phyloP scores from a whole-genome alignment of 306 rosid genomes.

The Castanea sativa region DNA sequence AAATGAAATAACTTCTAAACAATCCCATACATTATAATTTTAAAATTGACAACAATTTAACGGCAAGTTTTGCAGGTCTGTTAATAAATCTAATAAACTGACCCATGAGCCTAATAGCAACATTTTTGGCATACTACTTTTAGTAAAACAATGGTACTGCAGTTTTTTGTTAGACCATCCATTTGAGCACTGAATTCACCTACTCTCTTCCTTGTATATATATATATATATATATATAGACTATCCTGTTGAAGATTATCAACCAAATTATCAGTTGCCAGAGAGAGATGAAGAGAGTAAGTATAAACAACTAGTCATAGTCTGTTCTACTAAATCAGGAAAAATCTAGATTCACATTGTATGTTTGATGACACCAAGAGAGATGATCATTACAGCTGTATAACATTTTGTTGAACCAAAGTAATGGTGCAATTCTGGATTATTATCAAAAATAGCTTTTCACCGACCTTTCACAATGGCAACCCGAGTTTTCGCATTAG shows the following conservation, averaged over 20 bases:
- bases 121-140: neutral
- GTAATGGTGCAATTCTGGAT: constrained; percentile 1
- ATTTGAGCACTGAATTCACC: no score
- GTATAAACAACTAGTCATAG: neutral
- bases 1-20: neutral
- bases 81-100: neutral
- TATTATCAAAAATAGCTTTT: constrained; percentile 2
- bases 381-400: neutral
- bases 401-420: constrained; percentile 4
- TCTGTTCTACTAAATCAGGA: neutral
- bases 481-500: constrained; percentile 97
- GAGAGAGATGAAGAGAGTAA: neutral
- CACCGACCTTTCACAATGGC: constrained; percentile 85
- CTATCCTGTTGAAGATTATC: neutral
- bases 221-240: neutral
- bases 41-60: neutral
- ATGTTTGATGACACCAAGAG: constrained; percentile 13
- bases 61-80: neutral
- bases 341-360: neutral
- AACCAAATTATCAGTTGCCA: neutral
- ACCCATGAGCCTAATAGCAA: neutral
- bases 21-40: neutral
- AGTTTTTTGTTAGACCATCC: no score
- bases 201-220: no score
- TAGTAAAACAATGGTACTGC: no score